Evolutionary conservation across 345 rosid genomes (phyloP), one percentile per base, ranked within the genome.

Genomic region (Orychophragmus violaceus): DNA sequence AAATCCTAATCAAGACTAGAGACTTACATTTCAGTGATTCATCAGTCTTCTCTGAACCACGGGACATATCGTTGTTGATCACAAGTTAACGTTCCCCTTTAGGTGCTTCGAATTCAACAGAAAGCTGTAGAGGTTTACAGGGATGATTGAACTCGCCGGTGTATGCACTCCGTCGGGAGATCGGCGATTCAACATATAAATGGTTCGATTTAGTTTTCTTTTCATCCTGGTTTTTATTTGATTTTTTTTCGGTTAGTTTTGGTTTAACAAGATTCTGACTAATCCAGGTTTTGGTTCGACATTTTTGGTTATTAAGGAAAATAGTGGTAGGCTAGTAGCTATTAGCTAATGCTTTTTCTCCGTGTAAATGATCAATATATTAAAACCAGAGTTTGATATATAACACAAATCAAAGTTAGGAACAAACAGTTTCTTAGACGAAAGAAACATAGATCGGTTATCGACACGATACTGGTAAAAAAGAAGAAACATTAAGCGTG

Each of bases 11-110:
- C 35, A 36, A 24, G 69, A 42, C 13, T 22, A 21, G 18, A 3
- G 49, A 29, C 84, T 82, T 80, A 87, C 96, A 45, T 57, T 79
- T 72, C 52, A 19, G 69, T 44, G 71, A 66, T 70, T 70, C 78
- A 13, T 62, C 52, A 62, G 55, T 75, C n/a, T 61, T 75, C 62
- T 82, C 82, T 37, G 81, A 70, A 46, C 42, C 64, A 42, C 16
- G 57, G 39, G 68, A 0, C 51, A 21, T 49, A 53, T 64, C 79
- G 23, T 76, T 83, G 68, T 76, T 81, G n/a, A n/a, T n/a, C n/a
- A 7, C 2, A 10, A 21, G 52, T 2, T 28, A 53, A 88, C 0
- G 87, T 90, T 53, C 91, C 89, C 72, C 97, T 83, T 42, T 87
- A 64, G 86, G 84, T n/a, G 62, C 83, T 78, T 80, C 61, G 70